phyloP scores from a whole-genome alignment of 306 rosid species.

The Carpinus viminea region DNA sequence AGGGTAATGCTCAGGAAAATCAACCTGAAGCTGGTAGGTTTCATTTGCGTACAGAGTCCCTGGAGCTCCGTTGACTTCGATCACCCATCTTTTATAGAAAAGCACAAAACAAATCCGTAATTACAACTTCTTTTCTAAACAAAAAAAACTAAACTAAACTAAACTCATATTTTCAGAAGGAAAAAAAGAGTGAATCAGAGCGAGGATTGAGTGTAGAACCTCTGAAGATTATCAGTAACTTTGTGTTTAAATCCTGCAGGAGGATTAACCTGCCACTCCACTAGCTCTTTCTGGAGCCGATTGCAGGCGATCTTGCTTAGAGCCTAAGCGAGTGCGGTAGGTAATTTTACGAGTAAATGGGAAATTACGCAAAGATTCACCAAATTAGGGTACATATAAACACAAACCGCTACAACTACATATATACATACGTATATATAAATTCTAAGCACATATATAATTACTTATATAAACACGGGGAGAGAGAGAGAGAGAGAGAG shows the following conservation, averaged over 20 bases:
- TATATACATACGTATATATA: too few species aligned
- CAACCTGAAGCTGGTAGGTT: slow-evolving; percentile 97
- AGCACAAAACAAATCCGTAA: background rate
- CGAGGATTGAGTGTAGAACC: slow-evolving; percentile 35
- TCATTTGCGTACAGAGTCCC: slow-evolving; percentile 92
- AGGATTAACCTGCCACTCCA: slow-evolving; percentile 99
- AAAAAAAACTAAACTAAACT: background rate
- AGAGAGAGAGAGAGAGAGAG: background rate
- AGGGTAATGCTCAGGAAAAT: slow-evolving; percentile 28
- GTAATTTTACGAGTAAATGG: background rate
- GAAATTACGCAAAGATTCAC: background rate
- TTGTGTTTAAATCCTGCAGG: slow-evolving; percentile 92
- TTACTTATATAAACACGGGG: background rate
- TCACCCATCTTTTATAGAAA: slow-evolving; percentile 75
- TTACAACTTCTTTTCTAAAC: background rate
- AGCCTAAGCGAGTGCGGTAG: slow-evolving; percentile 38
- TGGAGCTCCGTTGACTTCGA: slow-evolving; percentile 96
- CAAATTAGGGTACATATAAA: background rate
- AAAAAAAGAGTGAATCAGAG: background rate
- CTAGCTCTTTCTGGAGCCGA: slow-evolving; percentile 95
- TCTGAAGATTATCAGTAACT: slow-evolving; percentile 95
- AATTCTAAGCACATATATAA: background rate
- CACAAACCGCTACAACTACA: background rate
- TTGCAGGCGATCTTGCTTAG: slow-evolving; percentile 98
- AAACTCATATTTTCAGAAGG: background rate